phyloP scores from a whole-genome alignment of 78 protist genomes.

The Dictyostelium capitatum region DNA sequence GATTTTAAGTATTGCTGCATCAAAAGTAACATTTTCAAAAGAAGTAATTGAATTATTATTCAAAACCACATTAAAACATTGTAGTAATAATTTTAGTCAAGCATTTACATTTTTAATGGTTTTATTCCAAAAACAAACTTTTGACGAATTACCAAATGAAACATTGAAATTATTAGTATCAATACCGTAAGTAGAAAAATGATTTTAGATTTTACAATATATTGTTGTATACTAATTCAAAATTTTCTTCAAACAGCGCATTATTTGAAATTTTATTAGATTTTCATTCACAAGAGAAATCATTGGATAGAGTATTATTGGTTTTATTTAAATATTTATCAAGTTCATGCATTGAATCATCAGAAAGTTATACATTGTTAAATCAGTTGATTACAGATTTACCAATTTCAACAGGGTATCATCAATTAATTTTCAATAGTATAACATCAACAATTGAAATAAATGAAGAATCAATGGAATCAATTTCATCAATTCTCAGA shows the following conservation, averaged over 20 bases:
- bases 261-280: conserved; percentile 47
- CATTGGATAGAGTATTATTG: conserved; percentile 32
- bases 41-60: conserved; percentile 48
- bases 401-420: not conserved
- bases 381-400: conserved; percentile 24
- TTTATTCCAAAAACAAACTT: conserved; percentile 59
- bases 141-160: conserved; percentile 23
- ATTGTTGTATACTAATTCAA: no score
- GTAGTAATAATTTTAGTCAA: not conserved
- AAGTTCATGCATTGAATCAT: not conserved
- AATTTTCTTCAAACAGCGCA: conserved; percentile 11
- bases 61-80: conserved; percentile 34
- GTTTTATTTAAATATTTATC: conserved; percentile 15
- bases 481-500: not conserved
- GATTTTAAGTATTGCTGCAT: conserved; percentile 45
- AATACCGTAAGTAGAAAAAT: conserved; percentile 61
- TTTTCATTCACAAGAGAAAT: conserved; percentile 40
- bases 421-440: not conserved
- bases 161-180: conserved; percentile 1
- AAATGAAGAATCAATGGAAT: not conserved
- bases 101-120: conserved; percentile 67
- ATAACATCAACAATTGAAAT: not conserved
- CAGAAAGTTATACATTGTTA: conserved; percentile 26
- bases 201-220: no score
- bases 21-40: conserved; percentile 19